phyloP scores from a whole-genome alignment of 1,284 basidiomycete species.

The Naganishia albida region DNA sequence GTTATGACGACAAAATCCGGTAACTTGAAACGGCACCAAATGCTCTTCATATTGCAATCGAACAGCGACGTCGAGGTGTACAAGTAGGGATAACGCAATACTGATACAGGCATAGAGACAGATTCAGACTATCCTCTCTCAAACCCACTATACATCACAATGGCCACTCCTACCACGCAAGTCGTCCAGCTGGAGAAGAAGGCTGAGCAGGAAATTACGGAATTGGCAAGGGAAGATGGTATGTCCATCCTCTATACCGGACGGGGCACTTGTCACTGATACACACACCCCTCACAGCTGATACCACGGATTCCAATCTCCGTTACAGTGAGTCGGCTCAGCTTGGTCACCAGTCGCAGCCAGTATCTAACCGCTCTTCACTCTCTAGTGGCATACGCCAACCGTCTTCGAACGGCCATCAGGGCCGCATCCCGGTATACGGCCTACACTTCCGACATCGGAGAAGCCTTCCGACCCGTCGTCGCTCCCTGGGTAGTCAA shows the following conservation, averaged over 20 bases:
- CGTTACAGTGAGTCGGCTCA: slow-evolving; percentile 47
- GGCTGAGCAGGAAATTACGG: slow-evolving; percentile 30
- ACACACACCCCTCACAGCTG: slow-evolving; percentile 35
- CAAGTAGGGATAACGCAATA: too few species aligned
- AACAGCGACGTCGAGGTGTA: background rate
- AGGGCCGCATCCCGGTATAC: slow-evolving; percentile 74
- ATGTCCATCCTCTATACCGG: background rate
- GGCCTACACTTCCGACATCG: slow-evolving; percentile 82
- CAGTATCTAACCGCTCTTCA: background rate
- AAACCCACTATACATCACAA: background rate
- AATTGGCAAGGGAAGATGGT: slow-evolving; percentile 31
- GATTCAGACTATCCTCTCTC: background rate
- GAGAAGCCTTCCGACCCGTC: slow-evolving; percentile 88
- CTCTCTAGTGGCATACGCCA: slow-evolving; percentile 73
- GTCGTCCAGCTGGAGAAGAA: slow-evolving; percentile 30
- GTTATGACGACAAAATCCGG: background rate
- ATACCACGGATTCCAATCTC: slow-evolving; percentile 52
- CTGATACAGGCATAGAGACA: background rate
- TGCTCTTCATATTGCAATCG: background rate
- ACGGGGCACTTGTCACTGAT: background rate
- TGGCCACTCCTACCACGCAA: slow-evolving; percentile 16
- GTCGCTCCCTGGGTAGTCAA: slow-evolving; percentile 67
- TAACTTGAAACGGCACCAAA: background rate
- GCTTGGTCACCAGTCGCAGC: background rate
- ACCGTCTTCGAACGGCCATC: slow-evolving; percentile 73